Evolutionary conservation across 495 filamentous ascomycete genomes (phyloP).

Genomic region (Penicillium cinerascens): DNA sequence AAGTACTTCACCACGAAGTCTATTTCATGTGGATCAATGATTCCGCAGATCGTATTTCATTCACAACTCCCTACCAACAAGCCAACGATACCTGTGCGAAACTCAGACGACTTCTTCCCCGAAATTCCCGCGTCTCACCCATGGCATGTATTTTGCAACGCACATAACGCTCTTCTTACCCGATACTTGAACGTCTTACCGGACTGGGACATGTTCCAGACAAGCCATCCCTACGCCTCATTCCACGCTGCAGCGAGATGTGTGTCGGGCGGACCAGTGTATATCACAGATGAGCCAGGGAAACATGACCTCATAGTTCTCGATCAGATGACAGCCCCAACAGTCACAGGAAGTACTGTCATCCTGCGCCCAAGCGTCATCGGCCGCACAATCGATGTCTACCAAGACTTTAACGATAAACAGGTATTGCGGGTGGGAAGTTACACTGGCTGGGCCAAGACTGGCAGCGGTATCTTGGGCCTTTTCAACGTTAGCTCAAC

Average conservation of each 20-base stretch:
- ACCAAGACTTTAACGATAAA: slow-evolving; percentile 68
- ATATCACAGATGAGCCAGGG: slow-evolving; percentile 86
- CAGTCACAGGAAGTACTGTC: slow-evolving; percentile 63
- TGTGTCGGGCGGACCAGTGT: slow-evolving; percentile 86
- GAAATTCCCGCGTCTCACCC: slow-evolving; percentile 71
- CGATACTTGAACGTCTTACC: slow-evolving; percentile 69
- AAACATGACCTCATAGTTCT: slow-evolving; percentile 73
- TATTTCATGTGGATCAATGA: slow-evolving; percentile 91
- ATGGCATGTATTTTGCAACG: slow-evolving; percentile 94
- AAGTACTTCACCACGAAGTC: slow-evolving; percentile 71
- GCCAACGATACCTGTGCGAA: slow-evolving; percentile 68
- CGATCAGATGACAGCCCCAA: slow-evolving; percentile 69
- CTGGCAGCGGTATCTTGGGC: slow-evolving; percentile 73
- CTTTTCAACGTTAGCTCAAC: slow-evolving; percentile 72
- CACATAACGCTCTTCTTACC: slow-evolving; percentile 84
- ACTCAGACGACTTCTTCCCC: slow-evolving; percentile 94
- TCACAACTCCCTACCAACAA: slow-evolving; percentile 72
- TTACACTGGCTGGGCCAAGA: slow-evolving; percentile 59
- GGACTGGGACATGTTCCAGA: slow-evolving; percentile 99
- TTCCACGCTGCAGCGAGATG: slow-evolving; percentile 91
- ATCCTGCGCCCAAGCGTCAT: slow-evolving; percentile 71
- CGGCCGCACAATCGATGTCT: slow-evolving; percentile 67
- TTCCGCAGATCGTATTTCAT: slow-evolving; percentile 79
- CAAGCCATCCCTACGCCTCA: slow-evolving; percentile 66
- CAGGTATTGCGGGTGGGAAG: slow-evolving; percentile 74